Base-by-base conservation (phyloP, 1,284 basidiomycete genomes). In the Fomitiporia mediterranea region DNA sequence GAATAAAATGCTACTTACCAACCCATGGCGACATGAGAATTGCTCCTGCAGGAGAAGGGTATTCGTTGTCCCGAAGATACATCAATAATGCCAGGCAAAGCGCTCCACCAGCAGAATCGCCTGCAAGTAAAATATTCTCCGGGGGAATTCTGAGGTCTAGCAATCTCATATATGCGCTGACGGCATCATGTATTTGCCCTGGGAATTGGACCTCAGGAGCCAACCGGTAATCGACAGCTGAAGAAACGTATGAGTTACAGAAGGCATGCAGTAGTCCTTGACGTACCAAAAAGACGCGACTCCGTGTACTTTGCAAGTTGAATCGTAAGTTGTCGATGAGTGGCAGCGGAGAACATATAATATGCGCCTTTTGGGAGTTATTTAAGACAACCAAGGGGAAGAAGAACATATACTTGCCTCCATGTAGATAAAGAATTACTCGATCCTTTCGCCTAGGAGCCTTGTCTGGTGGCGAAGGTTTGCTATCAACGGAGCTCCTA, bases 151-250 rank as follows among this genome's bases (percentile, higher is more conserved):
- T 84, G 37, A 99, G 81, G 62, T 98, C 87, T 1, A 88, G 81
- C 11, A 99, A 79, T 19, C 96, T 80, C 62, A 98, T 79, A 68
- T 96, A 99, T 0, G 88, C 89, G 19, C 79, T 82, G 47, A 95
- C 89, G 28, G 86, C 89, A 65, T 99, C 97, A 66, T 97, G 92
- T 5, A 99, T 77, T 25, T 94, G 91, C 0, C 95, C 92, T 0
- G 96, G 96, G 70, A 99, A 99, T 30, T 82, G 79, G 5, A 93
- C 92, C 69, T 98, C 96, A 1, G 96, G 96, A 0, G 96, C 95
- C 28, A 99, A 78, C 17, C 96, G 89, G 71, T 99, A 99, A 68
- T 98, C 94, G 63, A 98, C 77, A n/a, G 92, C 91, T 94, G 63
- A 57, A 43, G 27, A 42, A 49, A 55, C 13, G n/a, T 25, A 53